A percentile compares a stretch with the other conserved stretches of the same genome.
Evolutionary conservation across 306 rosid species (phyloP).

Genomic region (Malus domestica): ASM211411v1 NC_041801.1:15105501-15106000

Average conservation of each 20-base stretch:
- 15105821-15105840: constrained; percentile 87
- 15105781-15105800: constrained; percentile 87
- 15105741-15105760: constrained; percentile 72
- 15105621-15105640: too few relatives aligned
- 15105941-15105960: constrained; percentile 32
- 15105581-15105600: too few relatives aligned
- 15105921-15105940: constrained; percentile 77
- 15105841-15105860: constrained; percentile 59
- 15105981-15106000: constrained; percentile 38
- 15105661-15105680: constrained; percentile 79
- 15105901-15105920: constrained; percentile 76
- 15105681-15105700: constrained; percentile 86
- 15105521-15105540: too few relatives aligned
- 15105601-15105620: too few relatives aligned
- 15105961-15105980: constrained; percentile 32
- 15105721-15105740: constrained; percentile 77
- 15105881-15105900: constrained; percentile 84
- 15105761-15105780: constrained; percentile 85
- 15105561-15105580: too few relatives aligned
- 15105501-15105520: too few relatives aligned
- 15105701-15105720: constrained; percentile 86
- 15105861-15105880: constrained; percentile 76
- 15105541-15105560: too few relatives aligned
- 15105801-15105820: constrained; percentile 81
- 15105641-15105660: too few relatives aligned